These are phyloP conservation scores for Russula brevipes DNA, from an alignment of 768 basidiomycete species.

Conservation along the genomic window DNA sequence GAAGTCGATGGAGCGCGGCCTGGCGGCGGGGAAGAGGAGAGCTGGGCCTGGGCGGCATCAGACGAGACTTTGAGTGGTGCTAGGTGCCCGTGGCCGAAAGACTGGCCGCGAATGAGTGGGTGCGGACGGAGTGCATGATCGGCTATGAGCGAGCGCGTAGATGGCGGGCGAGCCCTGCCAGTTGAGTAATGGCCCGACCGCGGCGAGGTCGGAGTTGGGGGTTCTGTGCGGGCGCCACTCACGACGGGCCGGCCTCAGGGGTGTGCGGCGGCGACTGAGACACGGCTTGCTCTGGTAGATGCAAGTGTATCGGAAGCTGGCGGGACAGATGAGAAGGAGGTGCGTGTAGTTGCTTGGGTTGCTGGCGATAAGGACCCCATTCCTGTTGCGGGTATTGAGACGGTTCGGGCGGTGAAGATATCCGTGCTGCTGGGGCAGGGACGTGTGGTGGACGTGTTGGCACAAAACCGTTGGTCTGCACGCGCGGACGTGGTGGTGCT, in stretches of 20 bases:
- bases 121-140: constrained; percentile 55
- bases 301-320: not conserved
- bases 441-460: constrained; percentile 14
- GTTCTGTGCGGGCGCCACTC: constrained; percentile 23
- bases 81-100: constrained; percentile 49
- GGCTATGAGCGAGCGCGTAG: constrained; percentile 50
- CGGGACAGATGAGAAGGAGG: not conserved
- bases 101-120: constrained; percentile 71
- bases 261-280: not conserved
- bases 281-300: not conserved
- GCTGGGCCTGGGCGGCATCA: constrained; percentile 41
- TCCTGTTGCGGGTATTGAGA: not conserved
- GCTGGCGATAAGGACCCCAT: constrained; percentile 6
- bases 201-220: constrained; percentile 35
- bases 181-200: constrained; percentile 34
- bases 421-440: not conserved
- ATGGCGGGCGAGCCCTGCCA: constrained; percentile 52
- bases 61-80: constrained; percentile 58
- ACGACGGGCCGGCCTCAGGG: constrained; percentile 2
- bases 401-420: not conserved
- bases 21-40: constrained; percentile 35
- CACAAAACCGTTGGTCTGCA: constrained; percentile 16
- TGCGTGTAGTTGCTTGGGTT: not conserved
- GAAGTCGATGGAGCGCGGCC: constrained; percentile 29
- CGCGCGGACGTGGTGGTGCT: constrained; percentile 27